These are phyloP conservation scores for Phaeosphaeria sp. DNA, from an alignment of 2,329 filamentous ascomycete species.

Conservation along the genomic window DNA sequence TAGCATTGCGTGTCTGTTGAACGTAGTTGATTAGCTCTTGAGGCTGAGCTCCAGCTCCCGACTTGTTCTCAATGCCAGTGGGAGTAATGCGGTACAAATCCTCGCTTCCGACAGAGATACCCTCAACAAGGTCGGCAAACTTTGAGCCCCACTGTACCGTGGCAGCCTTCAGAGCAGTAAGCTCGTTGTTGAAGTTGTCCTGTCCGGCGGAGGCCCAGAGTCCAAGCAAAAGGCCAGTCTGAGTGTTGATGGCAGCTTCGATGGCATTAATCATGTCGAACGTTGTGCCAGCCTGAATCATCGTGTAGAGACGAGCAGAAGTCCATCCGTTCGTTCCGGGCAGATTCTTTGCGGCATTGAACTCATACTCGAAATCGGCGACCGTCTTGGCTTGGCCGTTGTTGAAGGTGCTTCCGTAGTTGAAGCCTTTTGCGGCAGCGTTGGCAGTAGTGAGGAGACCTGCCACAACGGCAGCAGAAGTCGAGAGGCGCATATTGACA, in stretches of 20 bases:
- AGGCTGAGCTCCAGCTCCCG: constrained; percentile 69
- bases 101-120: constrained; percentile 86
- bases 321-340: constrained; percentile 66
- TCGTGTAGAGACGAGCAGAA: constrained; percentile 77
- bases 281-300: constrained; percentile 71
- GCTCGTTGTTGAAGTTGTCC: constrained; percentile 71
- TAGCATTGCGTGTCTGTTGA: constrained; percentile 67
- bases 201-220: constrained; percentile 80
- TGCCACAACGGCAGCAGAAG: constrained; percentile 46
- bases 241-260: constrained; percentile 80
- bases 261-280: constrained; percentile 73
- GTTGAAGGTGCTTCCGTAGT: constrained; percentile 71
- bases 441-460: constrained; percentile 50
- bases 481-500: constrained; percentile 43
- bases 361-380: constrained; percentile 73
- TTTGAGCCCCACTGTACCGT: constrained; percentile 71
- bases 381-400: constrained; percentile 67
- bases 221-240: constrained; percentile 80
- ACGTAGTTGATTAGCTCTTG: constrained; percentile 73
- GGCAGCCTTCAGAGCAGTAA: constrained; percentile 73
- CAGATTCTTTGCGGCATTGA: constrained; percentile 69
- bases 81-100: constrained; percentile 70
- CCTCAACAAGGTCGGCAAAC: constrained; percentile 73
- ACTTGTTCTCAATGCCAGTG: constrained; percentile 69
- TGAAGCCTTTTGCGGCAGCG: constrained; percentile 66